A percentile compares a stretch with the other conserved stretches of the same genome.
Conservation (phyloP, 2,329 filamentous ascomycete genomes). For the Aspergillus phoenicis region DNA sequence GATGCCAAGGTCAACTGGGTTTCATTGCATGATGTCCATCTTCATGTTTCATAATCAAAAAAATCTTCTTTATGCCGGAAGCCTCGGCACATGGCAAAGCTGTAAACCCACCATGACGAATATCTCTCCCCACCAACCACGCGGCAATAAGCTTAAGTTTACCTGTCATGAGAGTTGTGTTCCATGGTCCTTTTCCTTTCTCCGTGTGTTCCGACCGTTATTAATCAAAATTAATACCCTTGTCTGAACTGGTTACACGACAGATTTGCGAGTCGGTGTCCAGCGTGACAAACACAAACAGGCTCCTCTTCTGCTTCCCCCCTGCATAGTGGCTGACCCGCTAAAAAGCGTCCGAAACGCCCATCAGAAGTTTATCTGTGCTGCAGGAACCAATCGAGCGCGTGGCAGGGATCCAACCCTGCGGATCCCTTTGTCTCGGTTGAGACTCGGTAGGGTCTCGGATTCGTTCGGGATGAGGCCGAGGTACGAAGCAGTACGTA, state of each 20-base stretch:
- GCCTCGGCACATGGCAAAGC: not conserved
- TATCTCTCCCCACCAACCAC: not conserved
- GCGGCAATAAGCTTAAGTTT: constrained; percentile 3
- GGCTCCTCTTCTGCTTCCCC: too few species aligned
- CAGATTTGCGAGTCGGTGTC: not conserved
- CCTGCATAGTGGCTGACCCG: not conserved
- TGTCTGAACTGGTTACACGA: not conserved
- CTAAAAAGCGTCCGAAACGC: not conserved
- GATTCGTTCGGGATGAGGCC: not conserved
- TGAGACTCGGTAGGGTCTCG: not conserved
- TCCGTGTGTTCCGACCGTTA: not conserved
- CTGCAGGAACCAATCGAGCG: not conserved
- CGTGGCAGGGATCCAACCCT: too few species aligned
- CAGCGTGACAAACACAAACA: not conserved
- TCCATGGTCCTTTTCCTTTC: not conserved
- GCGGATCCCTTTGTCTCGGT: not conserved
- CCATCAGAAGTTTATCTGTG: not conserved
- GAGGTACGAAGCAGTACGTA: not conserved
- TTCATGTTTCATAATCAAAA: not conserved
- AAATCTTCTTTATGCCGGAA: not conserved
- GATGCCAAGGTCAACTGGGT: too few species aligned
- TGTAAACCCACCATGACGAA: not conserved
- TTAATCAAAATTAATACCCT: constrained; percentile 5
- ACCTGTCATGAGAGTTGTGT: not conserved
- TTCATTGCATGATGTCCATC: too few species aligned